Evolutionary conservation across 2,329 filamentous ascomycete species (phyloP).

Genomic region (Xylaria arbuscula): DNA sequence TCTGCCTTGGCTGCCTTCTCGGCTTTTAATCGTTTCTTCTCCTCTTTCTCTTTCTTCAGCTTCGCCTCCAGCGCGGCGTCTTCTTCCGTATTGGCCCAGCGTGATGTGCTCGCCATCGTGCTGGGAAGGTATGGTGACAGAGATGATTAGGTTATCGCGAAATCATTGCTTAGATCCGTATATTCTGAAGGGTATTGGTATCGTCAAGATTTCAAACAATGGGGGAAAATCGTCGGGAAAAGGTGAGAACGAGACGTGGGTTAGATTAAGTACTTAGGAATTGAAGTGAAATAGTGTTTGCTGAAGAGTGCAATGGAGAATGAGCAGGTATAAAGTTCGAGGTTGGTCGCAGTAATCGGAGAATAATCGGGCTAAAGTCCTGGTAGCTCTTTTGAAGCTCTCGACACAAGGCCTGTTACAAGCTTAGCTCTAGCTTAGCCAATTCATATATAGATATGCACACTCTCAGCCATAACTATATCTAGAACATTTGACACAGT

Average conservation of each 20-base stretch:
- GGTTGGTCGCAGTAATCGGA: constrained; percentile 35
- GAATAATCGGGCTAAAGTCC: constrained; percentile 43
- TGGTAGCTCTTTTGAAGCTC: constrained; percentile 37
- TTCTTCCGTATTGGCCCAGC: constrained; percentile 89
- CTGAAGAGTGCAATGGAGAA: constrained; percentile 16
- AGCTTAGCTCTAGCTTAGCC: constrained; percentile 21
- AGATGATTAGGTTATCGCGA: constrained; percentile 18
- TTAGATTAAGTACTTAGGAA: not conserved
- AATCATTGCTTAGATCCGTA: constrained; percentile 13
- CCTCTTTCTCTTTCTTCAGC: constrained; percentile 84
- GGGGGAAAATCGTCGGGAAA: not conserved
- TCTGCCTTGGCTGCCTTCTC: constrained; percentile 80
- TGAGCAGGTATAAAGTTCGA: constrained; percentile 16
- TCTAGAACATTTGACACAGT: not conserved
- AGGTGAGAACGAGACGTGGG: not conserved
- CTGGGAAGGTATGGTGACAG: constrained; percentile 18
- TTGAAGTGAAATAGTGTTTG: not conserved
- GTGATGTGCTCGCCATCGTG: constrained; percentile 75
- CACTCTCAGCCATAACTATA: not conserved
- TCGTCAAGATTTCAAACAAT: not conserved
- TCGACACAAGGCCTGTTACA: constrained; percentile 28
- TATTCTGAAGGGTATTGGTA: not conserved
- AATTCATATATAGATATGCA: constrained; percentile 1
- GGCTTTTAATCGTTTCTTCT: constrained; percentile 85
- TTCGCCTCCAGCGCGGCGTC: constrained; percentile 79